Conservation (phyloP, 306 rosid genomes). For the Prosopis cineraria region DNA sequence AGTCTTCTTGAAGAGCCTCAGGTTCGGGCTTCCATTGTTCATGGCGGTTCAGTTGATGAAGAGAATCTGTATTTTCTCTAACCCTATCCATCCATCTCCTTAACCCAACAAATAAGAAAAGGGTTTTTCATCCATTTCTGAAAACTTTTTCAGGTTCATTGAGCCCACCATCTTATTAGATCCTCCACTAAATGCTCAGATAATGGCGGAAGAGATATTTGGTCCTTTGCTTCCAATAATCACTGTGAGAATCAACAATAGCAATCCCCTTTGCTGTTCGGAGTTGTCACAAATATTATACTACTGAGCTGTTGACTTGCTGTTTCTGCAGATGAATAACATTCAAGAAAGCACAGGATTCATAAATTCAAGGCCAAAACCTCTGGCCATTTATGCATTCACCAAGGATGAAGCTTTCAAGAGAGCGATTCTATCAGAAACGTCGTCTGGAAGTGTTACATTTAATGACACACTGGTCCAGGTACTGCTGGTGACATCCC, state of each 20-base stretch:
- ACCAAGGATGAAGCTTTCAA: slow-evolving; percentile 67
- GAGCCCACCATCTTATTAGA: slow-evolving; percentile 87
- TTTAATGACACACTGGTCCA: slow-evolving; percentile 84
- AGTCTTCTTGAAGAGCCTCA: slow-evolving; percentile 68
- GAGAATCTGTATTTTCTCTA: slow-evolving; percentile 53
- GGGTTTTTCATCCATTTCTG: not conserved
- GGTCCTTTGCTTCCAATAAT: slow-evolving; percentile 91
- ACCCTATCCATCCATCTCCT: not conserved
- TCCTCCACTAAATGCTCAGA: slow-evolving; percentile 74
- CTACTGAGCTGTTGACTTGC: slow-evolving; percentile 15
- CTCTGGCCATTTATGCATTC: slow-evolving; percentile 83
- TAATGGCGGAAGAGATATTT: slow-evolving; percentile 89
- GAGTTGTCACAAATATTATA: slow-evolving; percentile 8
- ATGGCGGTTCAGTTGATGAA: slow-evolving; percentile 78
- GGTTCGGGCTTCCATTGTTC: slow-evolving; percentile 72
- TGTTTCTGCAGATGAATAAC: slow-evolving; percentile 57
- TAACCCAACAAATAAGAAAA: not conserved
- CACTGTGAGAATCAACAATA: slow-evolving; percentile 60
- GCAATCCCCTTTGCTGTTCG: not conserved
- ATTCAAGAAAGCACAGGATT: slow-evolving; percentile 73
- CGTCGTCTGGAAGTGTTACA: slow-evolving; percentile 86
- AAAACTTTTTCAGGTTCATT: slow-evolving; percentile 58
- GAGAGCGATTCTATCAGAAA: slow-evolving; percentile 60
- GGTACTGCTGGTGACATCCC: slow-evolving; percentile 42
- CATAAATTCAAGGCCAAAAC: slow-evolving; percentile 81